Evolutionary conservation across 2,329 filamentous ascomycete species (phyloP).

Genomic region (Beauveria sp.): DNA sequence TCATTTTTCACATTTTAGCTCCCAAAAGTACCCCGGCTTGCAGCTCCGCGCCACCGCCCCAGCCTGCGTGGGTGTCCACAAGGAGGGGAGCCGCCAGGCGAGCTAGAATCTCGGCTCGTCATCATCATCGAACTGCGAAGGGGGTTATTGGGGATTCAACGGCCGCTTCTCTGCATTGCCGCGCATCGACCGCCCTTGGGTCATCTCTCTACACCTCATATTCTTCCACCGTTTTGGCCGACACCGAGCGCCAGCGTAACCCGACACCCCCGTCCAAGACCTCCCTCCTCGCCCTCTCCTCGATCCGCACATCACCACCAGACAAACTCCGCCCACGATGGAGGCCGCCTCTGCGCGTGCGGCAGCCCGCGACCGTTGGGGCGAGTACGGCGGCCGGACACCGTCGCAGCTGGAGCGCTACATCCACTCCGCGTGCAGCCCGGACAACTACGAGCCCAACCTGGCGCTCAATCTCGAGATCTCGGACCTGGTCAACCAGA

Average conservation of each 20-base stretch:
- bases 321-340: constrained; percentile 43
- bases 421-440: constrained; percentile 92
- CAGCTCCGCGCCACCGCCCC: constrained; percentile 6
- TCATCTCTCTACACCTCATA: neutral
- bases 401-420: constrained; percentile 88
- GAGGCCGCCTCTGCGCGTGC: constrained; percentile 94
- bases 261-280: neutral
- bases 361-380: constrained; percentile 90
- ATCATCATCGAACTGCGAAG: constrained; percentile 2
- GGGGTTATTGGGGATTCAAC: neutral
- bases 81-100: constrained; percentile 1
- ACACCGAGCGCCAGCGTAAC: neutral
- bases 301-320: neutral
- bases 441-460: constrained; percentile 96
- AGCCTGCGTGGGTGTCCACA: constrained; percentile 8
- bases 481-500: constrained; percentile 89
- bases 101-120: constrained; percentile 3
- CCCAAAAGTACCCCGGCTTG: neutral
- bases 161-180: neutral
- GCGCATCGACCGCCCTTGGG: neutral
- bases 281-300: neutral
- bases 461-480: constrained; percentile 95
- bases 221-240: neutral
- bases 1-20: neutral
- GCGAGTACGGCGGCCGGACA: constrained; percentile 68